Evolutionary conservation across 2,329 filamentous ascomycete species (phyloP), one percentile per base, ranked within the genome.

Genomic region (Exophiala mesophila): DNA sequence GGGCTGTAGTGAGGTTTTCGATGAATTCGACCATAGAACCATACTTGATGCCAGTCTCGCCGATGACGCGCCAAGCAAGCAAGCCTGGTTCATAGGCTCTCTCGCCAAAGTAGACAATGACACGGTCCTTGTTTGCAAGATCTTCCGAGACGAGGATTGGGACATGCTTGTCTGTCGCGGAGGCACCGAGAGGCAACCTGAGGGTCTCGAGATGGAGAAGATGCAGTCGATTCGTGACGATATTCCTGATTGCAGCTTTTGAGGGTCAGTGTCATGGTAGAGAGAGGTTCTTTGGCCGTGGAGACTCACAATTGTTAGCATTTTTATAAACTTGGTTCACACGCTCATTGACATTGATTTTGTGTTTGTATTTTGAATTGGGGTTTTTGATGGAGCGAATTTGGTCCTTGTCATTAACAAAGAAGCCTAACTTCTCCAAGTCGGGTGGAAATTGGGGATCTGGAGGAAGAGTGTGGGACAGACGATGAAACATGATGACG

Each of bases 61-160:
- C 75, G 28, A 82, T 63, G 8, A 82, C 70, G 15, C 88, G 78
- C 54, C 85, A 82, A 0, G 87, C 80, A 50, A 89, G 74, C 23
- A 90, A 65, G 0, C 86, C 88, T 0, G 94, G 72, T 39, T 90
- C 82, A 56, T 90, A 82, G 2, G 60, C 60, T 1, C 76, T 68
- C 54, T 92, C 83, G 42, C 87, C 86, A 55, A 94, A 76, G 39
- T 94, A 64, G 33, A 95, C 64, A 16, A 94, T 68, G 12, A 94
- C 66, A 29, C 84, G 81, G 34, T 74, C 70, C 41, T 77, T 76
- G 7, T 60, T 61, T 16, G 63, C 55, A 3, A 92, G 61, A 45
- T 80, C 70, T 5, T 66, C 52, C 5, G 77, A 80, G 5, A 76
- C 65, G 45, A 90, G 77, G 54, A 96, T 85, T 0, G 81, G 80